Base-by-base conservation (phyloP, 352 stramenopile species). In the Plasmopara halstedii region DNA sequence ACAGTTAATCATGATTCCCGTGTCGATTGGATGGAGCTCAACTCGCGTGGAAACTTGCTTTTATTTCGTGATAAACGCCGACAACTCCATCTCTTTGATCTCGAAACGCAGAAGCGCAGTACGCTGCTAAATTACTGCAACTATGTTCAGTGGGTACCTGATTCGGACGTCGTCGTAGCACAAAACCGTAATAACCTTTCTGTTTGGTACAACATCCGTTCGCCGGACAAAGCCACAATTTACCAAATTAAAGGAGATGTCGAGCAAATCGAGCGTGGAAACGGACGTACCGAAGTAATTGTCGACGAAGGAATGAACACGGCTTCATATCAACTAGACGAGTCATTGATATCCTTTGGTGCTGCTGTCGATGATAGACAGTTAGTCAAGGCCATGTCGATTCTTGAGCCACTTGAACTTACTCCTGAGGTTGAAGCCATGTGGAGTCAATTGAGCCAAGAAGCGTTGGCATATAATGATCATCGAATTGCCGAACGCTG, bases 141-240 rank as follows among this genome's bases (percentile, higher is more conserved):
- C 52, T 98, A 98, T 58, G 92, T 97, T 32, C 90, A 98, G 62
- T 97, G 93, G 93, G 92, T 98, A 7, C 93, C 92, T n/a, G 81
- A 95, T 23, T 96, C 78, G 43, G 90, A 98, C 51, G 93, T 98
- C 6, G 87, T 98, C 2, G 93, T 98, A 6, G 90, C 93, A 6
- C 92, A 98, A 54, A 97, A 94, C 55, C 81, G 90, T 17, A 67
- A 60, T 8, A 96, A 88, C 37, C 48, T 98, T 6, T 97, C 85
- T 22, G 87, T 98, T 18, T 98, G 93, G 93, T 98, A 98, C 76
- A 97, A 97, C 50, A 97, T 98, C 42, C 81, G 83, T 32, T 72
- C 83, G 3, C 88, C 90, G 0, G 89, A 97, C 51, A 95, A 97
- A 62, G 82, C 94, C 6, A 98, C 90, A 4, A 94, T 94, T 42